phyloP scores from a whole-genome alignment of 441 rosid genomes.

The Eruca vesicaria region DNA sequence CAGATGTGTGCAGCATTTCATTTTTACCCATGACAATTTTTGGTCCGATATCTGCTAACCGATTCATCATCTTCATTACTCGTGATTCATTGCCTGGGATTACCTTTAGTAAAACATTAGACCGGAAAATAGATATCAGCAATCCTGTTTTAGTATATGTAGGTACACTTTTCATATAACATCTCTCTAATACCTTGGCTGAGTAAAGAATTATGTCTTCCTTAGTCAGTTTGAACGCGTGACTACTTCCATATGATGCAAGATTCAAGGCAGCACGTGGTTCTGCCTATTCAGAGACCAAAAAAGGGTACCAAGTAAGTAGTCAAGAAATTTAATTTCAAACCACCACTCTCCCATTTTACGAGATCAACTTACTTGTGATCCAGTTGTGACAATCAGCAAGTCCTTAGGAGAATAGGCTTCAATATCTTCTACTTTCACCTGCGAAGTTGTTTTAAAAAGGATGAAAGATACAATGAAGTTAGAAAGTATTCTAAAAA shows the following conservation, averaged over 20 bases:
- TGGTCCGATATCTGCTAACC: slow-evolving; percentile 91
- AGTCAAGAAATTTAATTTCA: slow-evolving; percentile 1
- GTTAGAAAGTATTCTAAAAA: not conserved
- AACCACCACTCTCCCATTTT: not conserved
- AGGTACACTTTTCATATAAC: not conserved
- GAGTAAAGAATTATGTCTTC: slow-evolving; percentile 88
- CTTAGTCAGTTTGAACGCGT: slow-evolving; percentile 77
- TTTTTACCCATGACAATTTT: slow-evolving; percentile 82
- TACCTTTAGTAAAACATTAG: slow-evolving; percentile 49
- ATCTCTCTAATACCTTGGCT: slow-evolving; percentile 64
- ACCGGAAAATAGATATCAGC: slow-evolving; percentile 2
- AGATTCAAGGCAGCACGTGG: slow-evolving; percentile 97
- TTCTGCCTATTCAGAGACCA: slow-evolving; percentile 77
- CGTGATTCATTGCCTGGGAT: slow-evolving; percentile 97
- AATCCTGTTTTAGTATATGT: no score
- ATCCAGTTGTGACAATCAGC: slow-evolving; percentile 92
- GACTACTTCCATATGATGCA: slow-evolving; percentile 92
- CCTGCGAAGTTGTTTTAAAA: slow-evolving; percentile 37
- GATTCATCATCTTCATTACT: slow-evolving; percentile 96
- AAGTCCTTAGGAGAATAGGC: slow-evolving; percentile 93
- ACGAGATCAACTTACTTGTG: slow-evolving; percentile 70
- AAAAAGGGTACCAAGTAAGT: slow-evolving; percentile 26
- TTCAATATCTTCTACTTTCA: slow-evolving; percentile 94
- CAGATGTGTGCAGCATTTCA: slow-evolving; percentile 90
- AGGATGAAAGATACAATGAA: slow-evolving; percentile 16